Conservation (phyloP, 2,329 filamentous ascomycete species). For the Epicoccum sorghinum region DNA sequence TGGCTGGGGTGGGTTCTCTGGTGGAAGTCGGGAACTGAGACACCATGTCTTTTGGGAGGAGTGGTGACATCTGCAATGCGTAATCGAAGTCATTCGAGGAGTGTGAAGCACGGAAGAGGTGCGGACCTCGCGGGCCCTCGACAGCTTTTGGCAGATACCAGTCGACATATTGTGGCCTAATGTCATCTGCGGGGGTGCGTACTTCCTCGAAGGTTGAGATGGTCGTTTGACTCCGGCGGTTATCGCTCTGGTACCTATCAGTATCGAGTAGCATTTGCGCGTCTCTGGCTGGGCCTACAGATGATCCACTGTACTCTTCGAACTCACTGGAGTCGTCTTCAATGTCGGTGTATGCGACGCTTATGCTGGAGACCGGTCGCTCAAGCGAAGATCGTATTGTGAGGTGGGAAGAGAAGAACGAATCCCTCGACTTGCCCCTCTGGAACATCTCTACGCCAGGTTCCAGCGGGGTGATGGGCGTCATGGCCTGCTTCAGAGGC, state of each 20-base stretch:
- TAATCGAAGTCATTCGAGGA: constrained; percentile 62
- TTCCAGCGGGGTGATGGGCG: constrained; percentile 52
- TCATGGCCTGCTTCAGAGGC: constrained; percentile 51
- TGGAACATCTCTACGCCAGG: constrained; percentile 57
- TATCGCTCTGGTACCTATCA: constrained; percentile 57
- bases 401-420: constrained; percentile 62
- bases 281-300: constrained; percentile 60
- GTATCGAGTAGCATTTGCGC: constrained; percentile 13
- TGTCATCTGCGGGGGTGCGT: constrained; percentile 70
- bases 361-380: constrained; percentile 72
- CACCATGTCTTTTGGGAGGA: constrained; percentile 68
- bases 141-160: constrained; percentile 68
- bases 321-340: constrained; percentile 62
- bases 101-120: constrained; percentile 79
- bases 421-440: constrained; percentile 53
- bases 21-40: constrained; percentile 51
- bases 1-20: constrained; percentile 45
- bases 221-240: constrained; percentile 78
- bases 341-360: constrained; percentile 78
- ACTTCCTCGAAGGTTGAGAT: constrained; percentile 86
- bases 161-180: constrained; percentile 66
- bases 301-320: constrained; percentile 63
- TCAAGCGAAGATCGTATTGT: constrained; percentile 50
- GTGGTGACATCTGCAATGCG: constrained; percentile 72
- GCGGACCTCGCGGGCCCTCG: constrained; percentile 81